Percentiles rank a stretch among this genome's conserved stretches.
Evolutionary conservation across 2,329 filamentous ascomycete genomes (phyloP).

Genomic region (Botryotinia calthae): DNA sequence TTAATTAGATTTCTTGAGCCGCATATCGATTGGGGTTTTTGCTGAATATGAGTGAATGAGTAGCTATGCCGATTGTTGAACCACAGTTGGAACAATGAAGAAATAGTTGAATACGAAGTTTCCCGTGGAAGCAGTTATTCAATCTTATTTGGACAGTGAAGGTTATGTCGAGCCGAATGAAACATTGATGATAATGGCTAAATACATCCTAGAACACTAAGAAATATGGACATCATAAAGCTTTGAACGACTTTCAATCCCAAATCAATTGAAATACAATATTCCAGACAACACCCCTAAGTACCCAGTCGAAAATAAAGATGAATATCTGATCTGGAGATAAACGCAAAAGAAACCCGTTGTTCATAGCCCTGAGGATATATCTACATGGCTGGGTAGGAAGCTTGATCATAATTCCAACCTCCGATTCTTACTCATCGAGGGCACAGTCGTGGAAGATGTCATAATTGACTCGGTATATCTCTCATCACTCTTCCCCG

Average conservation of each 20-base stretch:
- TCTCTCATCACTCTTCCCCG: too few relatives aligned
- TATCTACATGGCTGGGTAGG: neutral
- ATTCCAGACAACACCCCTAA: too few relatives aligned
- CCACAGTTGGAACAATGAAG: neutral
- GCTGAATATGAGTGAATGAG: neutral
- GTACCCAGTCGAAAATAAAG: too few relatives aligned
- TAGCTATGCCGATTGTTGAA: neutral
- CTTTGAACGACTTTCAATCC: neutral
- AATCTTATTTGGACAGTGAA: neutral
- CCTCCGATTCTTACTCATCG: neutral
- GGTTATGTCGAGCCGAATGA: neutral
- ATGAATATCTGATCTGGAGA: too few relatives aligned
- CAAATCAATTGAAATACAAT: too few relatives aligned
- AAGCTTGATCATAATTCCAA: neutral
- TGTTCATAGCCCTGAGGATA: too few relatives aligned
- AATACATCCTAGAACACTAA: neutral
- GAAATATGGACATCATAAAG: neutral
- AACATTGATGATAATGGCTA: neutral
- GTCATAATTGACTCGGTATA: accelerated
- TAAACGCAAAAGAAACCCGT: neutral
- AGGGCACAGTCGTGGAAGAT: too few relatives aligned
- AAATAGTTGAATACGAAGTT: neutral
- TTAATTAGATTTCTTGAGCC: neutral
- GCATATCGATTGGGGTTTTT: neutral
- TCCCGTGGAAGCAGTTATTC: accelerated